Percentiles rank a stretch among this genome's conserved stretches.
These are phyloP conservation scores for Polysphondylium violaceum DNA, from an alignment of 78 protist species.

Conservation along the genomic window DNA sequence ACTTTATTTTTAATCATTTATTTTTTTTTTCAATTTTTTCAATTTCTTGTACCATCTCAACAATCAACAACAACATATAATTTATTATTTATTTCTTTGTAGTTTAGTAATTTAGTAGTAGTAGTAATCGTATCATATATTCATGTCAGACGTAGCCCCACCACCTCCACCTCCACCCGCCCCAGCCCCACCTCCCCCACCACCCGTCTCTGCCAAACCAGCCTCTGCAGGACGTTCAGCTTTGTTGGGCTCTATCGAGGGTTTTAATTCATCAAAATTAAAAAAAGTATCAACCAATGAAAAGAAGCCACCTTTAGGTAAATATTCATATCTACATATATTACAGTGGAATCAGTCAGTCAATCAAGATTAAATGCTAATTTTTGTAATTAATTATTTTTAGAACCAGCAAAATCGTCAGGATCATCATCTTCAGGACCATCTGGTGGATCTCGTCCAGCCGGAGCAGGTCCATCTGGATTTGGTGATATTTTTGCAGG, in stretches of 20 bases:
- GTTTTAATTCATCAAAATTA: constrained; percentile 29
- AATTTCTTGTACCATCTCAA: too few relatives aligned
- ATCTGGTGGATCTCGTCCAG: constrained; percentile 1
- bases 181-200: constrained; percentile 58
- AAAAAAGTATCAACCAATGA: constrained; percentile 60
- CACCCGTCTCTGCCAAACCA: background rate
- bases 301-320: background rate
- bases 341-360: too few relatives aligned
- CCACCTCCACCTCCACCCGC: constrained; percentile 72
- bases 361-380: background rate
- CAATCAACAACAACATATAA: too few relatives aligned
- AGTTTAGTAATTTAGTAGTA: background rate
- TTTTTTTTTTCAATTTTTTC: too few relatives aligned
- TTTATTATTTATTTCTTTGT: too few relatives aligned
- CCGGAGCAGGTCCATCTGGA: constrained; percentile 56
- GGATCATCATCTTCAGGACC: constrained; percentile 3
- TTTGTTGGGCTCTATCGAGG: constrained; percentile 49
- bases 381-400: too few relatives aligned
- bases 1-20: too few relatives aligned
- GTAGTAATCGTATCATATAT: too few relatives aligned
- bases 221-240: constrained; percentile 22
- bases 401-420: background rate
- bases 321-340: background rate
- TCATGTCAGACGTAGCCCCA: constrained; percentile 63
- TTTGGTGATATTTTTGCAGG: constrained; percentile 78